Percentiles rank a stretch among this genome's conserved stretches.
These are phyloP conservation scores for Glomus cerebriforme DNA, from an alignment of 192 early-diverging fungal genomes.

Conservation along the genomic window DNA sequence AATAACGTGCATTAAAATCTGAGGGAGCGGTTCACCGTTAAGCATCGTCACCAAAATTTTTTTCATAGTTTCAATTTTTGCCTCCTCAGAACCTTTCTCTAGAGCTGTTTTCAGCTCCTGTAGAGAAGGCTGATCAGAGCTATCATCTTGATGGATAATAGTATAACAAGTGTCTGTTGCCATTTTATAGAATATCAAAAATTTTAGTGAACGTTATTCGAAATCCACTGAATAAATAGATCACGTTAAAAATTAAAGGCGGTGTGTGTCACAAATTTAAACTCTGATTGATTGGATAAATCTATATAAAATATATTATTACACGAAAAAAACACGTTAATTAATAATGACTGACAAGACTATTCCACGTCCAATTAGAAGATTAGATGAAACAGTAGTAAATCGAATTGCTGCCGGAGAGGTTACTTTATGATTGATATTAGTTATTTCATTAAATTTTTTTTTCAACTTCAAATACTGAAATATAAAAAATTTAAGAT, in stretches of 20 bases:
- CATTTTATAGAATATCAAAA: conserved; percentile 28
- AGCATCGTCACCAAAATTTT: conserved; percentile 86
- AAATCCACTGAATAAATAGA: too few relatives aligned
- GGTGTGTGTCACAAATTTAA: too few relatives aligned
- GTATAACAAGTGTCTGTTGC: conserved; percentile 62
- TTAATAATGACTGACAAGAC: background rate
- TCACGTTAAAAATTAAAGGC: too few relatives aligned
- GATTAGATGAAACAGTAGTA: conserved; percentile 83
- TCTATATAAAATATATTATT: background rate
- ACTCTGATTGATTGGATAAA: background rate
- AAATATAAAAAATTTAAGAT: conserved; percentile 55
- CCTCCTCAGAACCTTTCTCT: conserved; percentile 90
- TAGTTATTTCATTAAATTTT: background rate
- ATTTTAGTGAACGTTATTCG: background rate
- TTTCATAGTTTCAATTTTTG: conserved; percentile 95
- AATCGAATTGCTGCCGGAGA: conserved; percentile 98
- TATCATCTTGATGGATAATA: conserved; percentile 63
- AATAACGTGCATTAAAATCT: conserved; percentile 97
- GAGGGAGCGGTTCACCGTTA: conserved; percentile 88
- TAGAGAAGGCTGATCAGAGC: conserved; percentile 65
- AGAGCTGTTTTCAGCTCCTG: conserved; percentile 77
- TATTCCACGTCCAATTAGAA: conserved; percentile 60
- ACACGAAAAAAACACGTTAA: background rate
- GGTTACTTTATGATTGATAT: conserved; percentile 41
- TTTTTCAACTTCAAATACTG: background rate